Evolutionary conservation across 805 yeast genomes (phyloP).

Genomic region (Barnettozyma salicaria): DNA sequence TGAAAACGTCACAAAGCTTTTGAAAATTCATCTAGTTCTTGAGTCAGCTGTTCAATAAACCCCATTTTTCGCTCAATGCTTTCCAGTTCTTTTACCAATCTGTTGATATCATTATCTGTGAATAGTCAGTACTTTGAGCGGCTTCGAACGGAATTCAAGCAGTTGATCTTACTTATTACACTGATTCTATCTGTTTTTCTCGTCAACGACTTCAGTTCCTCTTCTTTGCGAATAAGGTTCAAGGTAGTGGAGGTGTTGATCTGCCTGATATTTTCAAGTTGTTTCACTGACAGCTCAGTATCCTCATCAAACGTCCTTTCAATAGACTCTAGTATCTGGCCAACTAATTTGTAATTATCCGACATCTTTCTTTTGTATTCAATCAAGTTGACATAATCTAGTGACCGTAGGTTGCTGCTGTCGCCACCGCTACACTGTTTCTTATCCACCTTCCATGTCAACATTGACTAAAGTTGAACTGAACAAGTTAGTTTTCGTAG

Average conservation of each 20-base stretch:
- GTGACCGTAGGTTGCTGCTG: background rate
- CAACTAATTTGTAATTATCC: constrained; percentile 16
- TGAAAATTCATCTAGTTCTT: constrained; percentile 18
- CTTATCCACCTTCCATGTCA: too few relatives aligned
- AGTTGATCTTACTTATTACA: constrained; percentile 18
- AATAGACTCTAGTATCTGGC: constrained; percentile 28
- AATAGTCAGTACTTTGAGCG: constrained; percentile 2
- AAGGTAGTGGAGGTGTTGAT: constrained; percentile 54
- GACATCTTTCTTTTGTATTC: constrained; percentile 9
- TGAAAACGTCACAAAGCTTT: constrained; percentile 6
- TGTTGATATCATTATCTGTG: constrained; percentile 27
- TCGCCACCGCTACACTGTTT: too few relatives aligned
- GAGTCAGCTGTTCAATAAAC: constrained; percentile 16
- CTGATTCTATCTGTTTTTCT: constrained; percentile 18
- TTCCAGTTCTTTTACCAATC: constrained; percentile 9
- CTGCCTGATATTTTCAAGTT: constrained; percentile 46
- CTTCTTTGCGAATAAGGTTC: constrained; percentile 43
- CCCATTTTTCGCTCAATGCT: constrained; percentile 15
- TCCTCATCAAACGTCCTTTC: constrained; percentile 33
- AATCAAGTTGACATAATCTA: background rate
- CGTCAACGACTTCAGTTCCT: constrained; percentile 30
- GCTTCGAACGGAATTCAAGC: too few relatives aligned
- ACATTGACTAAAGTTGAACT: too few relatives aligned
- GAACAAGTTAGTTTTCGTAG: too few relatives aligned
- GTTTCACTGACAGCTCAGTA: constrained; percentile 32